Evolutionary conservation across 164 flowering plant species (phyloP).

Genomic region (Cinnamomum micranthum): DNA sequence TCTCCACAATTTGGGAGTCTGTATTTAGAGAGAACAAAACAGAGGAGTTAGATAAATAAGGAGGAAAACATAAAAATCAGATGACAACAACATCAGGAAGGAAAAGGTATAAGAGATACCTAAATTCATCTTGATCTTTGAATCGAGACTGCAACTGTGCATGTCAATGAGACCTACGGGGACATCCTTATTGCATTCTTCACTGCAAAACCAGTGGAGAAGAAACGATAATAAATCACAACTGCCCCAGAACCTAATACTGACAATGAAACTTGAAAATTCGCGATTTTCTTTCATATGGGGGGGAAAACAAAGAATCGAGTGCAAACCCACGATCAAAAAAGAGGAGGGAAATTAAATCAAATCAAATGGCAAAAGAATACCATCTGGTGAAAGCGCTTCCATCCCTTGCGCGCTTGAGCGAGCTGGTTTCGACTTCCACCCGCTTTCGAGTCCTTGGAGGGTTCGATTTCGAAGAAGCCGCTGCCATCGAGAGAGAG

Average conservation of each 20-base stretch:
- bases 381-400: constrained; percentile 84
- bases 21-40: not conserved
- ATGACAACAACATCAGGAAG: not conserved
- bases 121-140: constrained; percentile 77
- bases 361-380: not conserved
- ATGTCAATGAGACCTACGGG: constrained; percentile 75
- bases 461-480: constrained; percentile 36
- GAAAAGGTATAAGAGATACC: constrained; percentile 27
- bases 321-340: not conserved
- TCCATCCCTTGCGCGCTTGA: constrained; percentile 74
- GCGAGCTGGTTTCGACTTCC: constrained; percentile 41
- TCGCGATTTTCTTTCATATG: not conserved
- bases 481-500: constrained; percentile 23
- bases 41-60: not conserved
- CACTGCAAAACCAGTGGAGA: constrained; percentile 35
- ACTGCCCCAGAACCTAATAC: not conserved
- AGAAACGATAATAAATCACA: not conserved
- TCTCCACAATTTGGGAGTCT: constrained; percentile 71
- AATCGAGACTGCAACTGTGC: constrained; percentile 85
- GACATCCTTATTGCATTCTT: constrained; percentile 73
- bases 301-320: not conserved
- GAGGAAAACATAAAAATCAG: not conserved
- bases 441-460: constrained; percentile 69
- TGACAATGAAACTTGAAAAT: not conserved
- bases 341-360: not conserved